Conservation (phyloP, 306 rosid species). For the Clitoria ternatea region DNA sequence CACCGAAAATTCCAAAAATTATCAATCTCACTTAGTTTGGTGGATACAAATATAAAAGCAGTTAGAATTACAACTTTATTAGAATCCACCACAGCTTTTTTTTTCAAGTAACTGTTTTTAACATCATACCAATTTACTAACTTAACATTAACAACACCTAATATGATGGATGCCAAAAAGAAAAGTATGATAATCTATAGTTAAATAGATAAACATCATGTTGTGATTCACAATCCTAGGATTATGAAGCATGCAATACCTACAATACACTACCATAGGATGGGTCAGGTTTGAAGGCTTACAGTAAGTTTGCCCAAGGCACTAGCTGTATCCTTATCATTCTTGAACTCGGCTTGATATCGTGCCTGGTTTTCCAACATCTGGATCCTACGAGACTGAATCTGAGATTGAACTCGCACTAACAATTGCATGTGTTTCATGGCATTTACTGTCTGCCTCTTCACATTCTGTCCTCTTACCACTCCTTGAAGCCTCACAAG, state of each 20-base stretch:
- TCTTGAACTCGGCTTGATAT: slow-evolving; percentile 61
- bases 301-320: slow-evolving; percentile 71
- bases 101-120: neutral
- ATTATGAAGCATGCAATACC: neutral
- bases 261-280: neutral
- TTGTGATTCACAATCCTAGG: neutral
- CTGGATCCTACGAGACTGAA: slow-evolving; percentile 90
- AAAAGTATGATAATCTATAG: slow-evolving; percentile 3
- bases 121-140: neutral
- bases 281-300: slow-evolving; percentile 33
- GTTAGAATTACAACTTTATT: neutral
- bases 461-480: slow-evolving; percentile 94
- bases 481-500: slow-evolving; percentile 98
- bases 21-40: slow-evolving; percentile 10
- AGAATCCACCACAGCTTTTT: neutral
- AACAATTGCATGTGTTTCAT: slow-evolving; percentile 97
- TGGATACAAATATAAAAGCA: slow-evolving; percentile 3
- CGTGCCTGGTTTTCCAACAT: slow-evolving; percentile 86
- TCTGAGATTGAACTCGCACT: slow-evolving; percentile 93
- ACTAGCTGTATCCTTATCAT: slow-evolving; percentile 59
- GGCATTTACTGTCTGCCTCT: slow-evolving; percentile 89
- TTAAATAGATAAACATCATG: slow-evolving; percentile 6
- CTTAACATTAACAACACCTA: neutral
- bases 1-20: slow-evolving; percentile 26
- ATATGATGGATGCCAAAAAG: neutral